Evolutionary conservation across 106 monocot genomes (phyloP).

Genomic region (Apostasia ramifera): DNA sequence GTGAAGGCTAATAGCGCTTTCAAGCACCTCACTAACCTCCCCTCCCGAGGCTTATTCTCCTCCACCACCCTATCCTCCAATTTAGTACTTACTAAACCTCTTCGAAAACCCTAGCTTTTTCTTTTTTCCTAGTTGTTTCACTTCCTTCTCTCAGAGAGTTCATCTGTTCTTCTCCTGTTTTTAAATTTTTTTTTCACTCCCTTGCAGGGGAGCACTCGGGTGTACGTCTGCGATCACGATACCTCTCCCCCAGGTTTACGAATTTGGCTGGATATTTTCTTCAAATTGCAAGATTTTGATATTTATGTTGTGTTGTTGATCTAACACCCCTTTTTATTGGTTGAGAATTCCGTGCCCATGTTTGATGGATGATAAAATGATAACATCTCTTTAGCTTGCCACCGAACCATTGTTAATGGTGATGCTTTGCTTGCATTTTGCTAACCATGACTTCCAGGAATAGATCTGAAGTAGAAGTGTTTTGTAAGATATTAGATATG

Average conservation of each 20-base stretch:
- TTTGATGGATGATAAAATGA: not conserved
- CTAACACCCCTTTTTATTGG: not conserved
- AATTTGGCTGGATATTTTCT: not conserved
- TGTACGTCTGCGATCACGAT: constrained; percentile 52
- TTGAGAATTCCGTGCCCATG: not conserved
- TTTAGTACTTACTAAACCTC: constrained; percentile 9
- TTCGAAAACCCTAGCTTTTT: not conserved
- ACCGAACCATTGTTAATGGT: no score
- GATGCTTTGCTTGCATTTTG: no score
- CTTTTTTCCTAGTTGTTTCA: not conserved
- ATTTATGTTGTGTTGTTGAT: no score
- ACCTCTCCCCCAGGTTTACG: constrained; percentile 37
- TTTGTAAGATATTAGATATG: no score
- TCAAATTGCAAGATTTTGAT: not conserved
- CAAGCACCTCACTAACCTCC: constrained; percentile 21
- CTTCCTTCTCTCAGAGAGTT: not conserved
- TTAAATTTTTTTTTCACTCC: not conserved
- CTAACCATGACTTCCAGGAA: no score
- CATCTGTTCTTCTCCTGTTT: not conserved
- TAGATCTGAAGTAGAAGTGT: no score
- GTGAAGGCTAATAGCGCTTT: not conserved
- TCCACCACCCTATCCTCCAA: constrained; percentile 18
- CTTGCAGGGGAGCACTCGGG: constrained; percentile 32
- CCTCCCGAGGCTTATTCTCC: constrained; percentile 34
- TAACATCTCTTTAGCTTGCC: not conserved